phyloP scores from a whole-genome alignment of 306 rosid genomes.

The Cucumis melo region DNA sequence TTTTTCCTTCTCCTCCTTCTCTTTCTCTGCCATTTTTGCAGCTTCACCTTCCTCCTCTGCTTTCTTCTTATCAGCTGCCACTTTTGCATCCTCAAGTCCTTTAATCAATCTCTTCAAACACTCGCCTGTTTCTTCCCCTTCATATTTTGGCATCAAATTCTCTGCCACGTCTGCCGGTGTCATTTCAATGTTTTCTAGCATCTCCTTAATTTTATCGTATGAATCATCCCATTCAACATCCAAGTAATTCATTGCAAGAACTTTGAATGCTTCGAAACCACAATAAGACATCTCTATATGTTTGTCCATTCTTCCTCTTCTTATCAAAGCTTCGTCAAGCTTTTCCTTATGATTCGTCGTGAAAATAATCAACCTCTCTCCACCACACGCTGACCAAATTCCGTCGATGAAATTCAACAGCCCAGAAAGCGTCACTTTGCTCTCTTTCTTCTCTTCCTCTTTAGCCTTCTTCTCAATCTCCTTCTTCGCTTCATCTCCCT shows the following conservation, averaged over 20 bases:
- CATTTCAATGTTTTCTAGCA: conserved; percentile 26
- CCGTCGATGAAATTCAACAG: conserved; percentile 7
- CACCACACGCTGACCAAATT: conserved; percentile 66
- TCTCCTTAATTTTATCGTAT: conserved; percentile 18
- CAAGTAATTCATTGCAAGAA: conserved; percentile 52
- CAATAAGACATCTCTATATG: conserved; percentile 63
- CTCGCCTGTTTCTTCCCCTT: conserved; percentile 14
- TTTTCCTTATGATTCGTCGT: conserved; percentile 72
- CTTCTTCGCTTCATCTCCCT: neutral
- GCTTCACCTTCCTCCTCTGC: conserved; percentile 11
- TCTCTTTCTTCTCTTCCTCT: conserved; percentile 14
- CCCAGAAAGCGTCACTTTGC: conserved; percentile 18
- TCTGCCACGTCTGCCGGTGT: conserved; percentile 92
- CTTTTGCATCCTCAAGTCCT: conserved; percentile 35
- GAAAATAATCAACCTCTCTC: conserved; percentile 63
- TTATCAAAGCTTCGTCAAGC: conserved; percentile 67
- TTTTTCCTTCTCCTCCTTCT: neutral
- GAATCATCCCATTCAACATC: conserved; percentile 30
- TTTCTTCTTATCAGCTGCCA: conserved; percentile 16
- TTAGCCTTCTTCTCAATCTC: neutral
- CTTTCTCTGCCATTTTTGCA: neutral
- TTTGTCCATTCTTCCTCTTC: conserved; percentile 84
- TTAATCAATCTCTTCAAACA: conserved; percentile 30
- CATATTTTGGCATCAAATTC: conserved; percentile 59
- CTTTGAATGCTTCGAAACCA: conserved; percentile 50